Evolutionary conservation across 2,329 filamentous ascomycete genomes (phyloP).

Genomic region (Penicillium sp.): DNA sequence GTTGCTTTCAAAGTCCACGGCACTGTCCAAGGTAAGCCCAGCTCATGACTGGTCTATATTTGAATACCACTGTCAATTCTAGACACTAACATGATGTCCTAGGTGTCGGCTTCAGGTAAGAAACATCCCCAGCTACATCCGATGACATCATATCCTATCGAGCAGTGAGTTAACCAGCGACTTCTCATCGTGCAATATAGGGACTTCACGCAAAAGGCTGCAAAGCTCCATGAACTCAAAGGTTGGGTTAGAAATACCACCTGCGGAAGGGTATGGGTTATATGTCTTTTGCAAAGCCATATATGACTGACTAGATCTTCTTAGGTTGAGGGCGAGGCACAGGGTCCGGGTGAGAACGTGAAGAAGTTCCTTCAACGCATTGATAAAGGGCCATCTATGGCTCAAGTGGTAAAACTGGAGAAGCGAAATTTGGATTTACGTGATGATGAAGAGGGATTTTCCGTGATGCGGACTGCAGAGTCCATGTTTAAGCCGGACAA

Average conservation of each 20-base stretch:
- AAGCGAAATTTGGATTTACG: slow-evolving; percentile 62
- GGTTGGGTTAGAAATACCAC: slow-evolving; percentile 50
- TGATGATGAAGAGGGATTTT: slow-evolving; percentile 65
- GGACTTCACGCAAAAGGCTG: slow-evolving; percentile 46
- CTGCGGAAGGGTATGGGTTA: slow-evolving; percentile 41
- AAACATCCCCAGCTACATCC: background rate
- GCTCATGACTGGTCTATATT: background rate
- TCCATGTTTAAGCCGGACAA: slow-evolving; percentile 23
- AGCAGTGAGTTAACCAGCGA: slow-evolving; percentile 1
- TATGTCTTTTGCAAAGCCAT: background rate
- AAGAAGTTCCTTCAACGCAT: slow-evolving; percentile 70
- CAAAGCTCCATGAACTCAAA: slow-evolving; percentile 43
- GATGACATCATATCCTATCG: slow-evolving; percentile 21
- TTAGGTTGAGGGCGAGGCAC: slow-evolving; percentile 85
- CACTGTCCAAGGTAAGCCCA: slow-evolving; percentile 61
- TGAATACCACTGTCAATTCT: background rate
- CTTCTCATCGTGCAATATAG: slow-evolving; percentile 13
- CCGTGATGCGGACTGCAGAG: slow-evolving; percentile 42
- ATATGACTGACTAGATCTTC: background rate
- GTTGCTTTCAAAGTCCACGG: slow-evolving; percentile 56
- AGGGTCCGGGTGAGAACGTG: slow-evolving; percentile 65
- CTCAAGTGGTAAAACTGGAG: slow-evolving; percentile 71
- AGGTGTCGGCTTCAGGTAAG: slow-evolving; percentile 38
- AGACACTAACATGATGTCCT: slow-evolving; percentile 3
- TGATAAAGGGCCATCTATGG: slow-evolving; percentile 66